A percentile compares a stretch with the other conserved stretches of the same genome.
Conservation (phyloP, 2,329 filamentous ascomycete genomes). For the Onygenales sp. region DNA sequence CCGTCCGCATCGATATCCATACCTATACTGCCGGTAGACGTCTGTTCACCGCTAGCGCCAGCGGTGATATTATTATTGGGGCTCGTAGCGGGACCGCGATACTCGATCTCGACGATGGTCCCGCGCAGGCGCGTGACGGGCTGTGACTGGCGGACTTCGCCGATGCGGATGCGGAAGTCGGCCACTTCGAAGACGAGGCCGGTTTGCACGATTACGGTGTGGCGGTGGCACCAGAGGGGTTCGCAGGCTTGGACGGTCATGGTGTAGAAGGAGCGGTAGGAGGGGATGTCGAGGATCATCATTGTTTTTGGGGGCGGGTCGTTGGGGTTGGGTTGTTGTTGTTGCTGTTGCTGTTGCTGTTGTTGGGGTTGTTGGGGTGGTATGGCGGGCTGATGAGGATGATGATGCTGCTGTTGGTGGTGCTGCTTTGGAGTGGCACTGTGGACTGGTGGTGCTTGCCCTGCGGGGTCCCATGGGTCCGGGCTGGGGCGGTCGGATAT, state of each 20-base stretch:
- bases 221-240: conserved; percentile 33
- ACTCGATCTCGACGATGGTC: conserved; percentile 37
- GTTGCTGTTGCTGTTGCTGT: not conserved
- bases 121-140: conserved; percentile 29
- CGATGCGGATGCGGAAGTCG: conserved; percentile 34
- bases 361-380: not conserved
- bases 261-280: conserved; percentile 27
- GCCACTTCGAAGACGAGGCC: conserved; percentile 33
- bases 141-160: conserved; percentile 33
- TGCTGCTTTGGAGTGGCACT: not conserved
- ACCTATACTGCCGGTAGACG: not conserved
- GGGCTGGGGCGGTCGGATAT: conserved; percentile 21
- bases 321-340: conserved; percentile 1
- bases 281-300: conserved; percentile 27
- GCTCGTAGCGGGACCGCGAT: conserved; percentile 22
- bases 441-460: not conserved
- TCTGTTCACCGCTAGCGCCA: not conserved
- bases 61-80: not conserved
- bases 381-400: not conserved
- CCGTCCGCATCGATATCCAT: not conserved
- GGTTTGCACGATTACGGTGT: conserved; percentile 25
- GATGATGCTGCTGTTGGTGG: not conserved
- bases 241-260: conserved; percentile 33
- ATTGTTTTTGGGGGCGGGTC: conserved; percentile 23
- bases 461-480: conserved; percentile 9